A percentile compares a stretch with the other conserved stretches of the same genome.
phyloP scores from a whole-genome alignment of 805 yeast species.

The Pichia membranifaciens region DNA sequence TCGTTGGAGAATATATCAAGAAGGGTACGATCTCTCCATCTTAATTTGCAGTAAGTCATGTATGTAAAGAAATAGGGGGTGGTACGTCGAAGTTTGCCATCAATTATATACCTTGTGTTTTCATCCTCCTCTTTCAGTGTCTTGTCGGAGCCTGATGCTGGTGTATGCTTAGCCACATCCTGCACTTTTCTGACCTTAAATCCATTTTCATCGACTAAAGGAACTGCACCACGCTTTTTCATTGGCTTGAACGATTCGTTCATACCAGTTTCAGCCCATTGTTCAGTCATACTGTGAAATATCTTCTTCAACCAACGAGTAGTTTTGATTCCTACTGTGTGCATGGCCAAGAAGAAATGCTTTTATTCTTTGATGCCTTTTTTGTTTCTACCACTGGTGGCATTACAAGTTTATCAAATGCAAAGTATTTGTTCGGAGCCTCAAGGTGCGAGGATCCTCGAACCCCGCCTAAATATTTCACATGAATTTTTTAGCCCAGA shows the following conservation, averaged over 20 bases:
- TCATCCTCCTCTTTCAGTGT: constrained; percentile 50
- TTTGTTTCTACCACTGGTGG: too few relatives aligned
- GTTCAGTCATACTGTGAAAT: background rate
- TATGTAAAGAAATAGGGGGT: constrained; percentile 86
- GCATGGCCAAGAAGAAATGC: too few relatives aligned
- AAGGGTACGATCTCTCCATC: constrained; percentile 86
- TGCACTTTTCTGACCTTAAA: constrained; percentile 41
- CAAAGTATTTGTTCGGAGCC: too few relatives aligned
- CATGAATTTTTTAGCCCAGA: too few relatives aligned
- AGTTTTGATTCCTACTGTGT: too few relatives aligned
- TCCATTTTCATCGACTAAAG: constrained; percentile 37
- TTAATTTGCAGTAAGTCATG: constrained; percentile 79
- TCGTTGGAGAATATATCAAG: constrained; percentile 78
- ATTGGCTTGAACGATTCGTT: background rate
- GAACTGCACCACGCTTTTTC: constrained; percentile 10
- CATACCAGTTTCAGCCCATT: background rate
- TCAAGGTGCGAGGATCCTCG: too few relatives aligned
- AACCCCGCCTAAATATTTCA: too few relatives aligned
- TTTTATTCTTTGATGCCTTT: too few relatives aligned
- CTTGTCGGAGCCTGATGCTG: constrained; percentile 33
- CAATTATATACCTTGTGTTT: constrained; percentile 50
- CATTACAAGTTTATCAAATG: too few relatives aligned
- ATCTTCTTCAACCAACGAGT: background rate
- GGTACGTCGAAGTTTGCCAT: constrained; percentile 62
- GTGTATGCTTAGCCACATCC: constrained; percentile 37